Base-by-base conservation (phyloP, 139 green algal species). In the Picochlorum costavermella region DNA sequence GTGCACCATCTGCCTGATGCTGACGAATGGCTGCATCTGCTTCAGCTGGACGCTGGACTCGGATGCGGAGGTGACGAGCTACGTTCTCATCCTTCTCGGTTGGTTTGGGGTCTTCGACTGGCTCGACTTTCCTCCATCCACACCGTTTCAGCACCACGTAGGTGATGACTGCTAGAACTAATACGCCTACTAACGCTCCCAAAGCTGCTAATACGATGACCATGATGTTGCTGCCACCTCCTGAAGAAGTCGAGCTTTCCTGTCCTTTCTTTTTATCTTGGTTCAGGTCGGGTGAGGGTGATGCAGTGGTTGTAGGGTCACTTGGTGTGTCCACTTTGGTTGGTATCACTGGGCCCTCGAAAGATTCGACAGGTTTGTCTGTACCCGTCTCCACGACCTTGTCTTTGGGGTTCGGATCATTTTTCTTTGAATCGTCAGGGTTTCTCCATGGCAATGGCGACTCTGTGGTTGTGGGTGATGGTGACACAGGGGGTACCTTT, bases 1-100 rank as follows among this genome's bases (percentile, higher is more conserved):
- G 51, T 25, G 60, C 60, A 23, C 46, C 36, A 37, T 59, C 33
- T 20, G 17, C 60, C 33, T 31, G 13, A 57, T 56, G 46, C 25
- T 56, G 36, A 44, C 60, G 14, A 25, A 66, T 66, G 17, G 60
- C 60, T 43, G 36, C 29, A 23, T 66, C 60, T 23, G 36, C 60
- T 43, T 66, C 36, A 23, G 25, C 36, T 56, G 60, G 60, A 23
- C 48, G 51, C 48, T 56, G 46, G 11, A 55, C 60, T 55, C 60
- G 14, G n/a, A 66, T 43, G 13, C 60, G 14, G 17, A 66, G 13
- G n/a, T 59, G 26, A 5, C 25, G 23, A 33, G 46, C 46, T 28
- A 53, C 46, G 20, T 53, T 20, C 5, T 53, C 46, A 23, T 53
- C 46, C 12, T 53, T 53, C n/a, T 59, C 25, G n/a, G 23, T 12